Evolutionary conservation across 805 yeast species (phyloP).

Genomic region (Yarrowia deformans): DNA sequence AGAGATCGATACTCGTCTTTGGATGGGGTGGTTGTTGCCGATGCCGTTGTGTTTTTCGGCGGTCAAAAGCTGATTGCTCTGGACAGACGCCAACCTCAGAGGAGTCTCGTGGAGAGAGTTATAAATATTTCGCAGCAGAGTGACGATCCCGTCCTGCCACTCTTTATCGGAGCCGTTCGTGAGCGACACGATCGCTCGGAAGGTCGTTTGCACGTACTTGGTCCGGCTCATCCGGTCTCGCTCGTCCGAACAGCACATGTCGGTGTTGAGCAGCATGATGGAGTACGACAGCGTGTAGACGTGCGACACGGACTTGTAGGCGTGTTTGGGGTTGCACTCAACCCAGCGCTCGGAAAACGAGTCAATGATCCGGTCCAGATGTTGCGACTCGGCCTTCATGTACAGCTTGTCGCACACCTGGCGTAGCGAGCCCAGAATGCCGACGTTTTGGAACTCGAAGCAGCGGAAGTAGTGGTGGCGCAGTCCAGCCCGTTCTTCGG

Average conservation of each 20-base stretch:
- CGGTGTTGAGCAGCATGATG: constrained; percentile 75
- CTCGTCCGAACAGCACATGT: constrained; percentile 64
- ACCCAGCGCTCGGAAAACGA: constrained; percentile 72
- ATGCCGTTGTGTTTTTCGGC: background rate
- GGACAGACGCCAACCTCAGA: constrained; percentile 41
- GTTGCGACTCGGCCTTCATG: constrained; percentile 83
- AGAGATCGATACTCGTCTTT: constrained; percentile 1
- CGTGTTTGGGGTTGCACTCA: constrained; percentile 56
- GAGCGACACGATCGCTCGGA: constrained; percentile 41
- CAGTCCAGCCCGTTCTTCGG: constrained; percentile 41
- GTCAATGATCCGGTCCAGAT: constrained; percentile 75
- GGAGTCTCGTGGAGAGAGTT: constrained; percentile 45
- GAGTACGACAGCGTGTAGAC: constrained; percentile 77
- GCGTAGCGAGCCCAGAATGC: constrained; percentile 64
- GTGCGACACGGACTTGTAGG: constrained; percentile 60
- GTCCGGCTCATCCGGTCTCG: constrained; percentile 52
- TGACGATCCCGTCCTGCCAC: constrained; percentile 43
- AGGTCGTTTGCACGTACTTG: constrained; percentile 45
- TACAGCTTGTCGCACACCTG: constrained; percentile 67
- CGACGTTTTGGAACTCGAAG: constrained; percentile 56
- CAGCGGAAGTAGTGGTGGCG: constrained; percentile 47
- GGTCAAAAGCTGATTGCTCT: background rate
- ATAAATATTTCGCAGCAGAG: constrained; percentile 43
- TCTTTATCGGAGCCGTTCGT: constrained; percentile 40
- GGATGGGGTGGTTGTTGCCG: background rate